Evolutionary conservation across 352 stramenopile species (phyloP), one percentile per base, ranked within the genome.

Genomic region (Pythium brassicae): DNA sequence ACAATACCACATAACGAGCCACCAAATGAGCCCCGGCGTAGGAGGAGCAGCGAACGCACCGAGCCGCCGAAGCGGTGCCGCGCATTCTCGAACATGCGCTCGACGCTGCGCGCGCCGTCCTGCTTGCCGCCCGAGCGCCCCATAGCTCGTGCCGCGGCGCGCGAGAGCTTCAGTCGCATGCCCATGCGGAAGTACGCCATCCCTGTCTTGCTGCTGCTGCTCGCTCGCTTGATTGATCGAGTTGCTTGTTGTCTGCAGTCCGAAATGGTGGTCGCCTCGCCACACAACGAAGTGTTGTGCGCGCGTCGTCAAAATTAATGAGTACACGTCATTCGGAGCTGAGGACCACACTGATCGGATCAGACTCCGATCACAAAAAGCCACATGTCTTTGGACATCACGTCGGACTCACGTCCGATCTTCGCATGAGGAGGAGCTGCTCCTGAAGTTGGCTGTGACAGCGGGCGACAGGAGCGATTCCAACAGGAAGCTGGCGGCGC

Each of bases 171-270:
- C 63, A 90, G 63, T 22, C 75, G 73, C 63, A 77, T 69, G 12
- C 74, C 77, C 50, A 82, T 65, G 40, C 77, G 77, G 71, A 86
- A 90, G 71, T 84, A 90, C 65, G 79, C 66, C 79, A 90, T 90
- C 10, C 29, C 10, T 35, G 29, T 35, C 29, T 35, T 35, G 64
- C 12, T 56, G 17, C 40, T 43, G 37, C 19, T 25, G 40, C 40
- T 22, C 19, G 39, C 19, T 19, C 15, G 17, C 20, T 34, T 14
- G 20, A 19, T 40, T 57, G 53, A 34, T 45, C 46, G 17, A 60
- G 43, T 43, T 47, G 35, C 25, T 44, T 54, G 46, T 56, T 45
- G 40, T n/a, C 22, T 15, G 32, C 20, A n/a, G 29, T 35, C 34
- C 42, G n/a, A 55, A 44, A 55, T 27, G 29, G 29, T 35, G 29